A percentile compares a stretch with the other conserved stretches of the same genome.
Evolutionary conservation across 1,284 basidiomycete species (phyloP).

Genomic region (Polyporus tsugae): DNA sequence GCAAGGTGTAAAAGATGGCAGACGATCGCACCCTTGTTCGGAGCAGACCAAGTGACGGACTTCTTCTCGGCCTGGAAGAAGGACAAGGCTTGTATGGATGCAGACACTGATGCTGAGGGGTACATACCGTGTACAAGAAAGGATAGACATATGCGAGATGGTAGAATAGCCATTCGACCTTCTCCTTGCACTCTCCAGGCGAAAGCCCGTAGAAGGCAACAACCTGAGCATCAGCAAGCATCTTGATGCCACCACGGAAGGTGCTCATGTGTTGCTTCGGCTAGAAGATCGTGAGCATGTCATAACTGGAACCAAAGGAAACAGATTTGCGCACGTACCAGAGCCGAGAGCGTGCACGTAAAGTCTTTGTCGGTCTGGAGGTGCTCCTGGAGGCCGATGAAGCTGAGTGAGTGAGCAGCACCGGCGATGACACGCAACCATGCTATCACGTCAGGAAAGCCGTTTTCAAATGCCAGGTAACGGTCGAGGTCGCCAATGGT

Average conservation of each 20-base stretch:
- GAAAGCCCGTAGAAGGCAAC: background rate
- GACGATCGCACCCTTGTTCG: constrained; percentile 4
- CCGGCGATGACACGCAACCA: background rate
- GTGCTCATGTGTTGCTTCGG: constrained; percentile 11
- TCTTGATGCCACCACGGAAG: constrained; percentile 9
- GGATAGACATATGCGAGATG: background rate
- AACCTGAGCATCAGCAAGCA: background rate
- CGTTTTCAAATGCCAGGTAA: background rate
- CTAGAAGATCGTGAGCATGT: background rate
- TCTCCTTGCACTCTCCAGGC: background rate
- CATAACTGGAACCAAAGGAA: too few relatives aligned
- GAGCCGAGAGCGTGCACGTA: background rate
- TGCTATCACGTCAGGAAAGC: background rate
- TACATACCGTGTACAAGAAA: background rate
- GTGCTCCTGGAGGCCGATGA: background rate
- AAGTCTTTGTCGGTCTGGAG: background rate
- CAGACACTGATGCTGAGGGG: too few relatives aligned
- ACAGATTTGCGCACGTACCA: background rate
- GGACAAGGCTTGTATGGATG: too few relatives aligned
- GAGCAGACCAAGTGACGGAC: background rate
- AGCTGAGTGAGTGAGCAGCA: background rate
- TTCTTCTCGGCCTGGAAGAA: background rate
- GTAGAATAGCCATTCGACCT: background rate
- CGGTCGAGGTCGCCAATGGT: background rate
- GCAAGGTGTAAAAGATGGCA: background rate